Conservation (phyloP, 2,329 filamentous ascomycete species). For the Aspergillus terreus region DNA sequence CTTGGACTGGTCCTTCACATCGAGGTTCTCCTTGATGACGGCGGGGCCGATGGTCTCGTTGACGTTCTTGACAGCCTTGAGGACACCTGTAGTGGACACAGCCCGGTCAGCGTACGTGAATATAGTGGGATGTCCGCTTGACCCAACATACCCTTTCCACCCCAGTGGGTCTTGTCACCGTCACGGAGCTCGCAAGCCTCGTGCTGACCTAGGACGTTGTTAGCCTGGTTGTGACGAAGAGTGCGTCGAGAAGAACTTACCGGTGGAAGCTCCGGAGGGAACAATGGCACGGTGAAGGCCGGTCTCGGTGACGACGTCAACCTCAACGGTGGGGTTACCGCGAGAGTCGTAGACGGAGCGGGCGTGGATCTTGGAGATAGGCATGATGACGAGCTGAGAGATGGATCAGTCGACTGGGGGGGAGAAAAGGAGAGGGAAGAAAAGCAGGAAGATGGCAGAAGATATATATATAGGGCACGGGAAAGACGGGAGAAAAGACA, state of each 20-base stretch:
- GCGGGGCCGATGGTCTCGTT: slow-evolving; percentile 76
- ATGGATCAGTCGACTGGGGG: slow-evolving; percentile 24
- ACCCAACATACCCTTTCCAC: slow-evolving; percentile 64
- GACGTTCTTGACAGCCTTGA: slow-evolving; percentile 82
- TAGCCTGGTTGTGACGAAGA: slow-evolving; percentile 11
- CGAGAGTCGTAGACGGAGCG: slow-evolving; percentile 98
- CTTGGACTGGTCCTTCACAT: slow-evolving; percentile 81
- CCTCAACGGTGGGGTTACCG: slow-evolving; percentile 96
- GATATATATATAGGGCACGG: slow-evolving; percentile 15
- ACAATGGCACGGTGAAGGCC: slow-evolving; percentile 97
- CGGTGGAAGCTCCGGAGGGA: slow-evolving; percentile 92
- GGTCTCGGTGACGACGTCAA: slow-evolving; percentile 93
- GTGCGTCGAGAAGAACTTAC: slow-evolving; percentile 40
- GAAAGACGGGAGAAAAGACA: slow-evolving; percentile 8
- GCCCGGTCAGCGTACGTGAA: slow-evolving; percentile 1
- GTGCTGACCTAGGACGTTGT: slow-evolving; percentile 64
- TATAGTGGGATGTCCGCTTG: neutral
- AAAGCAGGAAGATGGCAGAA: slow-evolving; percentile 10
- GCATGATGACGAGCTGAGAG: slow-evolving; percentile 60
- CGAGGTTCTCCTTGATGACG: slow-evolving; percentile 75
- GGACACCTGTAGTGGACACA: slow-evolving; percentile 49
- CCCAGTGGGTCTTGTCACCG: slow-evolving; percentile 82
- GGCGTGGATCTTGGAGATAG: slow-evolving; percentile 84
- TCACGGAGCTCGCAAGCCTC: slow-evolving; percentile 90
- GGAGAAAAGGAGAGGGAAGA: slow-evolving; percentile 15